These are phyloP conservation scores for Leishmania guyanensis DNA, from an alignment of 208 protist genomes.

Conservation along the genomic window DNA sequence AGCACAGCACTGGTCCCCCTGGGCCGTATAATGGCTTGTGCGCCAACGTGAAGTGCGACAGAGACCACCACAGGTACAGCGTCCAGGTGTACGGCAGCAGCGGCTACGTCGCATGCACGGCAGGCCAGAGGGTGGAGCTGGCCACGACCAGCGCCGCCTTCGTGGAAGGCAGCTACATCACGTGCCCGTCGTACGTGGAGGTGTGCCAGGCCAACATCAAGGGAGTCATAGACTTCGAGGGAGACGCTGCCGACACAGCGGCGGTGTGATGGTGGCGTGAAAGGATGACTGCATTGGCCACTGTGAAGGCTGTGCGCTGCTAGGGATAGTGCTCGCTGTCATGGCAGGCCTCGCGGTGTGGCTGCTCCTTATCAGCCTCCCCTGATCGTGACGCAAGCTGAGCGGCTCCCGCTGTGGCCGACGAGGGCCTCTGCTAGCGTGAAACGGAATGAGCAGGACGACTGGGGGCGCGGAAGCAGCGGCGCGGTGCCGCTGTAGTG, in stretches of 20 bases:
- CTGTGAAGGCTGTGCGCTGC: too few species aligned
- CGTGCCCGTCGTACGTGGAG: neutral
- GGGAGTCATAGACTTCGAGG: neutral
- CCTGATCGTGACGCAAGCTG: too few species aligned
- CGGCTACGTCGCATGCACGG: neutral
- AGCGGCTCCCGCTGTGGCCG: too few species aligned
- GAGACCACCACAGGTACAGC: neutral
- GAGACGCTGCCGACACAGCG: neutral
- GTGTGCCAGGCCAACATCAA: neutral
- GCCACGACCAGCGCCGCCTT: neutral
- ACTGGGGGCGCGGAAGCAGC: too few species aligned
- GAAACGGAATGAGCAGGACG: too few species aligned
- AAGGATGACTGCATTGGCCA: too few species aligned
- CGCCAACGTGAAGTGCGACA: conserved; percentile 7
- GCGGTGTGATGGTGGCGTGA: neutral
- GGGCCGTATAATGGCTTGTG: neutral
- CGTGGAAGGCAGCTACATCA: neutral
- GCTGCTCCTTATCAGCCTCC: too few species aligned
- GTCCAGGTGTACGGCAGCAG: neutral
- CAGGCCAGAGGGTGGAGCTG: neutral
- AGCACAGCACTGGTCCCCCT: too few species aligned
- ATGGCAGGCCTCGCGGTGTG: too few species aligned
- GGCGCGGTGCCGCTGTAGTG: conserved; percentile 11
- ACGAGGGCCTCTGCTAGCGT: too few species aligned
- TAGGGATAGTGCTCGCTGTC: too few species aligned